Evolutionary conservation across 2,329 filamentous ascomycete species (phyloP).

Genomic region (Phaeoacremonium minimum): DNA sequence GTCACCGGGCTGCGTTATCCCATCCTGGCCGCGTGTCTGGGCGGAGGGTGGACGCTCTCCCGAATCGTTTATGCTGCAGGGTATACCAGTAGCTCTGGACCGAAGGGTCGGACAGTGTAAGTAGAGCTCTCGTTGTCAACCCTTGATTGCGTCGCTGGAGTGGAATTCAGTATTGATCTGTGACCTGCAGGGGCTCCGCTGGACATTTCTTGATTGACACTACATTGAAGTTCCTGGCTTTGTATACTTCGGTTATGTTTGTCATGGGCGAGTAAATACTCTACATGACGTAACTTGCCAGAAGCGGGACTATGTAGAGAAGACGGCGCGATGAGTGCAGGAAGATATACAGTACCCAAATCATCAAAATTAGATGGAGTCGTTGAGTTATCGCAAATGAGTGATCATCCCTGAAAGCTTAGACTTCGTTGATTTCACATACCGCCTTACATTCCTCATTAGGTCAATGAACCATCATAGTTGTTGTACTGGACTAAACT

Average conservation of each 20-base stretch:
- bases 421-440: no score
- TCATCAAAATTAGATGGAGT: no score
- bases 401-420: no score
- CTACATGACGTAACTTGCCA: no score
- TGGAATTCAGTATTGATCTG: slow-evolving; percentile 14
- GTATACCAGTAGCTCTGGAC: slow-evolving; percentile 31
- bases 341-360: no score
- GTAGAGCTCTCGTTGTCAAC: neutral
- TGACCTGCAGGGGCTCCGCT: slow-evolving; percentile 25
- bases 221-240: slow-evolving; percentile 35
- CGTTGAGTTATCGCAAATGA: no score
- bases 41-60: slow-evolving; percentile 46
- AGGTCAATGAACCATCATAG: no score
- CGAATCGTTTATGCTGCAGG: slow-evolving; percentile 52
- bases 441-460: no score
- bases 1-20: slow-evolving; percentile 55
- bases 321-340: no score
- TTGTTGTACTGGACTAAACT: no score
- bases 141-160: no score
- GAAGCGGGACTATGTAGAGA: no score
- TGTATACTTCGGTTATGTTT: slow-evolving; percentile 34
- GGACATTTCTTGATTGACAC: slow-evolving; percentile 28
- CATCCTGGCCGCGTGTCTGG: slow-evolving; percentile 39
- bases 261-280: slow-evolving; percentile 25
- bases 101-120: slow-evolving; percentile 6